These are phyloP conservation scores for Cyberlindnera saturnus DNA, from an alignment of 805 yeast species.

Conservation along the genomic window DNA sequence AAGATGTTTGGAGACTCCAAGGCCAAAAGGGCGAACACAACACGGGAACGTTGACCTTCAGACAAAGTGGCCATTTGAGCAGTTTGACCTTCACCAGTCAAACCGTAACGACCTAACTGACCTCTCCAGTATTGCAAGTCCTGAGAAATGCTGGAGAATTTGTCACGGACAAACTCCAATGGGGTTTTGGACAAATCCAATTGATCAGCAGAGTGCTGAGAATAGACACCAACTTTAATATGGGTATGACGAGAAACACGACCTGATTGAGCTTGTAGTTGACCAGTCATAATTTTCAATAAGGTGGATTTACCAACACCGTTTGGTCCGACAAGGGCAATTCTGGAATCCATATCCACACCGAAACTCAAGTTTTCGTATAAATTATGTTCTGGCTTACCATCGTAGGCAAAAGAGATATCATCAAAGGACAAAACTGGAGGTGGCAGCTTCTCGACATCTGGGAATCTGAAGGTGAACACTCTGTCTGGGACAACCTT, in stretches of 20 bases:
- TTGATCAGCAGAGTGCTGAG: slow-evolving; percentile 98
- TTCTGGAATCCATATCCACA: slow-evolving; percentile 98
- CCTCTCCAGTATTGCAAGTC: slow-evolving; percentile 99
- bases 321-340: slow-evolving; percentile 96
- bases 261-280: slow-evolving; percentile 82
- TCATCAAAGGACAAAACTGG: slow-evolving; percentile 97
- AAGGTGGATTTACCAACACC: slow-evolving; percentile 98
- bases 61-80: slow-evolving; percentile 97
- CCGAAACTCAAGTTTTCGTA: slow-evolving; percentile 92
- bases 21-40: slow-evolving; percentile 93
- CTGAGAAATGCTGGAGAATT: slow-evolving; percentile 83
- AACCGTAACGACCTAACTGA: slow-evolving; percentile 96
- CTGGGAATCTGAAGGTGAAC: slow-evolving; percentile 90
- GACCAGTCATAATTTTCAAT: slow-evolving; percentile 95
- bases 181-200: slow-evolving; percentile 93
- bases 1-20: slow-evolving; percentile 92
- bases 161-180: slow-evolving; percentile 93
- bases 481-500: slow-evolving; percentile 91
- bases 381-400: slow-evolving; percentile 74
- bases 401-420: slow-evolving; percentile 88
- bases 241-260: slow-evolving; percentile 97
- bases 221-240: slow-evolving; percentile 95
- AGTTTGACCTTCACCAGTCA: slow-evolving; percentile 98
- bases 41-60: slow-evolving; percentile 99
- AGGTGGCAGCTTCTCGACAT: slow-evolving; percentile 95